Evolutionary conservation across 78 protist species (phyloP).

Genomic region (Isochrysis galbana): DNA sequence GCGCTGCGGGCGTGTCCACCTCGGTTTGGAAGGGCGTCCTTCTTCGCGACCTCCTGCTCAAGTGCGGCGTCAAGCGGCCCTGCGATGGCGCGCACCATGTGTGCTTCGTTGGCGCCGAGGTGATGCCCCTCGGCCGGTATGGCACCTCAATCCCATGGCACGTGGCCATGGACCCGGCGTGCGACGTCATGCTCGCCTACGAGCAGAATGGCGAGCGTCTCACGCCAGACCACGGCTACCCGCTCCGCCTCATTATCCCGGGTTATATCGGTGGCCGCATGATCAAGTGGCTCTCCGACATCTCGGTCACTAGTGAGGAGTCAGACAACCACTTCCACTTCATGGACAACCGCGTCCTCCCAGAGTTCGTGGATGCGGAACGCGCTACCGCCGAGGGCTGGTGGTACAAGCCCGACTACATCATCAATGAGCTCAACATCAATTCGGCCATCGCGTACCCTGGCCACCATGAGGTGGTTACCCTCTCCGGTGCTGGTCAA

Average conservation of each 20-base stretch:
- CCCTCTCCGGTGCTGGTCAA: not conserved
- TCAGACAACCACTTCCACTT: constrained; percentile 5
- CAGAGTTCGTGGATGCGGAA: not conserved
- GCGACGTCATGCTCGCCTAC: constrained; percentile 45
- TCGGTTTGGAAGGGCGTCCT: constrained; percentile 36
- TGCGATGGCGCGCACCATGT: not conserved
- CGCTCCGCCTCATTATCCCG: constrained; percentile 48
- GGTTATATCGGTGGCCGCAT: constrained; percentile 57
- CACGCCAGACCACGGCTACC: constrained; percentile 50
- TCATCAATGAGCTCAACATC: constrained; percentile 52
- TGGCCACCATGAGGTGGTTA: not conserved
- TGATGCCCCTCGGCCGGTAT: constrained; percentile 26
- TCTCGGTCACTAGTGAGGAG: not conserved
- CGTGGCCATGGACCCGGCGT: not conserved
- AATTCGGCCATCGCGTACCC: constrained; percentile 35
- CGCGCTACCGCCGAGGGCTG: not conserved
- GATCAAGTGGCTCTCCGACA: constrained; percentile 37
- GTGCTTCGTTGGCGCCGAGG: constrained; percentile 2
- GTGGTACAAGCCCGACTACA: constrained; percentile 55
- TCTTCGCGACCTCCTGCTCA: not conserved
- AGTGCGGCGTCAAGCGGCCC: not conserved
- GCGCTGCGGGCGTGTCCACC: constrained; percentile 21
- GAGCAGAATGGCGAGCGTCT: constrained; percentile 42
- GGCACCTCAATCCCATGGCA: constrained; percentile 29
- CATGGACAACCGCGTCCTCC: constrained; percentile 52